Evolutionary conservation across 192 early-diverging fungal genomes (phyloP).

Genomic region (Linnemannia exigua): DNA sequence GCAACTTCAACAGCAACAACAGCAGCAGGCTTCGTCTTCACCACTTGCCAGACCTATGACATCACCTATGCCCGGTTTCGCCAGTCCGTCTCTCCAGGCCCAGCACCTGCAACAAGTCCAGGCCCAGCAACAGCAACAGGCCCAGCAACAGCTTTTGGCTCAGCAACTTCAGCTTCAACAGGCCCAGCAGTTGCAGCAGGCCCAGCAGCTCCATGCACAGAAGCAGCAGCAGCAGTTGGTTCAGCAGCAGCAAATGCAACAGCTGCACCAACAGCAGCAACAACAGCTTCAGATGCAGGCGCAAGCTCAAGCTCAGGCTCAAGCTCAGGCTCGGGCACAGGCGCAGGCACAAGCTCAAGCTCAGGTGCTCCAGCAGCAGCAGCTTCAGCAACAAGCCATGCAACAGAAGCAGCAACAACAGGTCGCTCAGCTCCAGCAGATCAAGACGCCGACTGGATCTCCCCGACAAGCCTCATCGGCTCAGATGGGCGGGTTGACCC

Average conservation of each 20-base stretch:
- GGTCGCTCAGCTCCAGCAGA: slow-evolving; percentile 48
- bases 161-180: slow-evolving; percentile 50
- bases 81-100: slow-evolving; percentile 44
- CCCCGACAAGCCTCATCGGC: slow-evolving; percentile 54
- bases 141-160: slow-evolving; percentile 35
- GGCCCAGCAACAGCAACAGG: slow-evolving; percentile 33
- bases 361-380: slow-evolving; percentile 37
- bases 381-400: slow-evolving; percentile 41
- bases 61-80: slow-evolving; percentile 52
- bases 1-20: slow-evolving; percentile 47
- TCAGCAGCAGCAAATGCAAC: slow-evolving; percentile 37
- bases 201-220: slow-evolving; percentile 56
- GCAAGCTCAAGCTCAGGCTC: slow-evolving; percentile 29
- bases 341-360: slow-evolving; percentile 20
- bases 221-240: slow-evolving; percentile 41
- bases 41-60: slow-evolving; percentile 48
- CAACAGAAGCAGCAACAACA: slow-evolving; percentile 48
- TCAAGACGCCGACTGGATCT: slow-evolving; percentile 54
- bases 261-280: slow-evolving; percentile 45
- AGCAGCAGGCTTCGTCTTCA: slow-evolving; percentile 56
- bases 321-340: slow-evolving; percentile 25
- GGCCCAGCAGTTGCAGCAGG: slow-evolving; percentile 47
- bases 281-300: slow-evolving; percentile 25
- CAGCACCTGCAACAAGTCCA: slow-evolving; percentile 35
- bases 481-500: slow-evolving; percentile 53